Conservation (phyloP, 2,329 filamentous ascomycete species). For the Rutstroemia sp. region DNA sequence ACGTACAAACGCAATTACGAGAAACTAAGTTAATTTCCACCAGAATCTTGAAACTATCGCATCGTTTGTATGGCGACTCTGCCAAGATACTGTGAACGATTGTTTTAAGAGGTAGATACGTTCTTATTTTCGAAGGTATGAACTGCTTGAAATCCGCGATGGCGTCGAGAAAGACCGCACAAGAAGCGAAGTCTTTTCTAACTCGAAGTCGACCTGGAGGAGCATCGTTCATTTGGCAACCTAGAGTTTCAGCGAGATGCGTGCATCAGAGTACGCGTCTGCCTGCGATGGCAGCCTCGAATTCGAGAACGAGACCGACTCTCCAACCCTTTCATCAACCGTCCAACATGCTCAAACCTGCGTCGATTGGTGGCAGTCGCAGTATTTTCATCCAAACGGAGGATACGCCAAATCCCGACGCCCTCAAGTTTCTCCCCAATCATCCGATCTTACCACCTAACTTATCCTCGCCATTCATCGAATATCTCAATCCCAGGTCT, state of each 20-base stretch:
- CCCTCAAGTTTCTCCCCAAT: slow-evolving; percentile 93
- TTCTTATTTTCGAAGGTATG: not conserved
- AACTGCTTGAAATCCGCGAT: slow-evolving; percentile 9
- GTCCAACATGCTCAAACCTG: slow-evolving; percentile 30
- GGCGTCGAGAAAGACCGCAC: slow-evolving; percentile 21
- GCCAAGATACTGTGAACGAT: not conserved
- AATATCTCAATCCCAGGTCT: slow-evolving; percentile 83
- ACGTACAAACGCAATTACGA: too few species aligned
- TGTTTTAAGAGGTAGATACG: not conserved
- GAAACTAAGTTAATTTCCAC: too few species aligned
- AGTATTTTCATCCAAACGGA: slow-evolving; percentile 98
- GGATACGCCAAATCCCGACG: slow-evolving; percentile 87
- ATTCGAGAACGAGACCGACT: slow-evolving; percentile 37
- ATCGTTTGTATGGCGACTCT: not conserved
- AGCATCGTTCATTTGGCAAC: slow-evolving; percentile 25
- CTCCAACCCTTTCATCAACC: slow-evolving; percentile 36
- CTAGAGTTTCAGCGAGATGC: slow-evolving; percentile 29
- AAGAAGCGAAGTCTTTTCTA: slow-evolving; percentile 16
- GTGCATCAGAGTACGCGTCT: slow-evolving; percentile 37
- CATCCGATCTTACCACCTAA: slow-evolving; percentile 71
- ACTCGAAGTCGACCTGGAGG: slow-evolving; percentile 22
- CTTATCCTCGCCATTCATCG: slow-evolving; percentile 71
- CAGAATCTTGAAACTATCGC: not conserved
- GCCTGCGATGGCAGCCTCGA: slow-evolving; percentile 40
- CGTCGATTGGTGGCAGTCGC: slow-evolving; percentile 41